phyloP scores from a whole-genome alignment of 1,284 basidiomycete species.

The Phlebopus sp. region DNA sequence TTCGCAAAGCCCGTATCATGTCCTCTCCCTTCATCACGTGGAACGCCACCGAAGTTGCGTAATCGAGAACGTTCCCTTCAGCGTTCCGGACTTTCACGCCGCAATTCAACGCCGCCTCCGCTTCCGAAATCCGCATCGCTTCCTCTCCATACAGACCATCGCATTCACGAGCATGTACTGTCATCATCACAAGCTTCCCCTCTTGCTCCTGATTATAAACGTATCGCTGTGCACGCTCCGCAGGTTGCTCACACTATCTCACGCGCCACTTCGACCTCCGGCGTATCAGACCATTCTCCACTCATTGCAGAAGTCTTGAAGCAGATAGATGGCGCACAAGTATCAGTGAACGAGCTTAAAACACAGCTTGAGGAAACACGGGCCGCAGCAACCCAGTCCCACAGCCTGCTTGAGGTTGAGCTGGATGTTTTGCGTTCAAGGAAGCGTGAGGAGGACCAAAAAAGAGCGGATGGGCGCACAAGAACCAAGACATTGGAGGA shows the following conservation, averaged over 20 bases:
- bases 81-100: constrained; percentile 37
- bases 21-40: constrained; percentile 39
- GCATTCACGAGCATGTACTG: constrained; percentile 29
- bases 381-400: constrained; percentile 58
- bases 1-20: constrained; percentile 47
- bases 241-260: constrained; percentile 30
- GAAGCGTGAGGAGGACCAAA: constrained; percentile 82
- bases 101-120: constrained; percentile 72
- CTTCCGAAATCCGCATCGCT: constrained; percentile 78
- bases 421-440: constrained; percentile 72
- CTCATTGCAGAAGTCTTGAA: constrained; percentile 72
- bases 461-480: constrained; percentile 74
- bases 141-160: constrained; percentile 56
- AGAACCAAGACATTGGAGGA: constrained; percentile 87
- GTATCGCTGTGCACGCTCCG: constrained; percentile 33
- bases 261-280: constrained; percentile 23
- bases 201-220: constrained; percentile 35
- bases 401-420: constrained; percentile 64
- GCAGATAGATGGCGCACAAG: constrained; percentile 71
- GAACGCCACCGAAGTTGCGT: constrained; percentile 50
- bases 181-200: constrained; percentile 36
- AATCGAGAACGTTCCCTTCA: constrained; percentile 57
- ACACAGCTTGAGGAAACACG: constrained; percentile 75
- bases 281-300: constrained; percentile 58
- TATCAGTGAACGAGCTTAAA: constrained; percentile 68